phyloP scores from a whole-genome alignment of 257 asterid genomes.

The Lycium ferocissimum region DNA sequence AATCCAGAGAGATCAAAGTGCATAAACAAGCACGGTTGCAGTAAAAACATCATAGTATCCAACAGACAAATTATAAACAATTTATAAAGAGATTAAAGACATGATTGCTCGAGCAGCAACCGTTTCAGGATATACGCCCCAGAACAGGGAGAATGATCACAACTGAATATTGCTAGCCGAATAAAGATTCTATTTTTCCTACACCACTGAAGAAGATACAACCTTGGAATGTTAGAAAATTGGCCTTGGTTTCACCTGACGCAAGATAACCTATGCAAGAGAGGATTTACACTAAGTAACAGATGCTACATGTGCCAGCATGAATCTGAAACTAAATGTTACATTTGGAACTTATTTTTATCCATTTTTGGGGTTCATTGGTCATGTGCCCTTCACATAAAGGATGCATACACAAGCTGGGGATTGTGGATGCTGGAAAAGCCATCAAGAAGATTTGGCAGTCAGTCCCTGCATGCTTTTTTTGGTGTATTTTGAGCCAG shows the following conservation, averaged over 20 bases:
- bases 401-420: too few species aligned
- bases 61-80: background rate
- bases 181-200: background rate
- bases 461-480: too few species aligned
- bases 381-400: too few species aligned
- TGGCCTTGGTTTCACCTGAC: background rate
- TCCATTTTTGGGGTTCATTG: background rate
- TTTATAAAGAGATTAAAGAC: background rate
- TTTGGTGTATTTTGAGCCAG: too few species aligned
- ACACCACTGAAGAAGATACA: background rate
- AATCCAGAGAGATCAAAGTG: background rate
- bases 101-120: background rate
- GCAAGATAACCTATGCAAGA: background rate
- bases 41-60: background rate
- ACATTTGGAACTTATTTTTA: background rate
- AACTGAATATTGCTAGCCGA: constrained; percentile 4
- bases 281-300: background rate
- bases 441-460: too few species aligned
- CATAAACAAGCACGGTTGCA: background rate
- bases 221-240: background rate
- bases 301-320: background rate
- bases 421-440: too few species aligned
- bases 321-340: background rate
- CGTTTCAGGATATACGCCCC: constrained; percentile 5
- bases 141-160: background rate